A percentile compares a stretch with the other conserved stretches of the same genome.
Evolutionary conservation across 2,329 filamentous ascomycete genomes (phyloP).

Genomic region (Fusarium beomiforme): DNA sequence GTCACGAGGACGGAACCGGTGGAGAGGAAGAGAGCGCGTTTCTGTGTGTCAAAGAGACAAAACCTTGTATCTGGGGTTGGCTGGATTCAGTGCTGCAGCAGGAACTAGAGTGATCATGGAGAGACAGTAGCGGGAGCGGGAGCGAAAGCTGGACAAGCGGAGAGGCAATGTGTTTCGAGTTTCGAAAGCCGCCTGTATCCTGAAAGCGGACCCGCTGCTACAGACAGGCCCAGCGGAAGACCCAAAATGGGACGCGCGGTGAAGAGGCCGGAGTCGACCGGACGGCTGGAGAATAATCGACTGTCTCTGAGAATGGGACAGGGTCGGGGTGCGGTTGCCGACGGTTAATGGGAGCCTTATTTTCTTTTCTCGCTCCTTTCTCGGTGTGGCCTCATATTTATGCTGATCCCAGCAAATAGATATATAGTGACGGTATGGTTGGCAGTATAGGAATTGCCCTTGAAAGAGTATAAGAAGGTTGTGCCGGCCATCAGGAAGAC

Average conservation of each 20-base stretch:
- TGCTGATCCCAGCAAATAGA: neutral
- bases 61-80: neutral
- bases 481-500: neutral
- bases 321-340: conserved; percentile 11
- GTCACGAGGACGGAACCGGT: conserved; percentile 37
- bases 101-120: conserved; percentile 14
- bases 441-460: neutral
- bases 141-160: conserved; percentile 31
- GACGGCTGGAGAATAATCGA: conserved; percentile 21
- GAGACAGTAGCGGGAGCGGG: conserved; percentile 30
- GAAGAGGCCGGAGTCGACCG: conserved; percentile 38
- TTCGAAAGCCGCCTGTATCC: conserved; percentile 8
- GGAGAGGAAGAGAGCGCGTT: conserved; percentile 5
- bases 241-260: conserved; percentile 27
- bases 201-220: conserved; percentile 28
- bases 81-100: conserved; percentile 26
- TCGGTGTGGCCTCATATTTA: neutral
- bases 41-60: conserved; percentile 8
- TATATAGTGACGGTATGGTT: neutral
- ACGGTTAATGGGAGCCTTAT: conserved; percentile 6
- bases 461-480: neutral
- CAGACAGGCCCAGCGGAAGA: conserved; percentile 32
- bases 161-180: conserved; percentile 18
- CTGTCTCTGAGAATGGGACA: conserved; percentile 4
- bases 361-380: conserved; percentile 15